A percentile compares a stretch with the other conserved stretches of the same genome.
Conservation (phyloP, 306 rosid genomes). For the Vigna mungo region DNA sequence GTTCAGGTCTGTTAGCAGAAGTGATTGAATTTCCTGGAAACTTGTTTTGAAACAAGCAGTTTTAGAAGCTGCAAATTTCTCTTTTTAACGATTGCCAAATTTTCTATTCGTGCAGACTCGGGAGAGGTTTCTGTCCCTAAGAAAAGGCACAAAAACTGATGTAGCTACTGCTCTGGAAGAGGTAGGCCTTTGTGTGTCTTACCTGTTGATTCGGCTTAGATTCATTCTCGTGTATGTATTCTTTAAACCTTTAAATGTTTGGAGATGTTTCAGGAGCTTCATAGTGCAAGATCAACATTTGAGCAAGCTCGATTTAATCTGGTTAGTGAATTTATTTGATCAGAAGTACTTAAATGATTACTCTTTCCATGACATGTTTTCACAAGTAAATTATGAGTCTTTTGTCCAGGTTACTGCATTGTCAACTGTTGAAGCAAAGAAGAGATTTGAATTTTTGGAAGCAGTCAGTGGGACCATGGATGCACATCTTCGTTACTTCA, state of each 20-base stretch:
- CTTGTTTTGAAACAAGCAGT: not conserved
- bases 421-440: slow-evolving; percentile 96
- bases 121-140: slow-evolving; percentile 86
- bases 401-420: slow-evolving; percentile 84
- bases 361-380: slow-evolving; percentile 11
- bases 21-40: not conserved
- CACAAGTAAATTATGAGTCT: slow-evolving; percentile 40
- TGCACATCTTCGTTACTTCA: slow-evolving; percentile 98
- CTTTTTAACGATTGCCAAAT: slow-evolving; percentile 19
- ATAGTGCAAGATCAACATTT: slow-evolving; percentile 85
- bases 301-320: slow-evolving; percentile 98
- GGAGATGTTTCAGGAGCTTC: slow-evolving; percentile 83
- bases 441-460: slow-evolving; percentile 97
- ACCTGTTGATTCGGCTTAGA: slow-evolving; percentile 5
- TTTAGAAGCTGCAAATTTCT: slow-evolving; percentile 24
- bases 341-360: slow-evolving; percentile 13
- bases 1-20: not conserved
- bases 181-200: slow-evolving; percentile 59
- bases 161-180: slow-evolving; percentile 84
- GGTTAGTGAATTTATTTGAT: slow-evolving; percentile 55
- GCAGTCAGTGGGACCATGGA: slow-evolving; percentile 99
- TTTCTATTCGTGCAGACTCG: slow-evolving; percentile 73
- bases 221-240: slow-evolving; percentile 31
- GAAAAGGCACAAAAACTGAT: slow-evolving; percentile 91
- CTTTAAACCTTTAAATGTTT: slow-evolving; percentile 44